These are phyloP conservation scores for Phycomyces nitens DNA, from an alignment of 192 early-diverging fungal species.

Conservation along the genomic window DNA sequence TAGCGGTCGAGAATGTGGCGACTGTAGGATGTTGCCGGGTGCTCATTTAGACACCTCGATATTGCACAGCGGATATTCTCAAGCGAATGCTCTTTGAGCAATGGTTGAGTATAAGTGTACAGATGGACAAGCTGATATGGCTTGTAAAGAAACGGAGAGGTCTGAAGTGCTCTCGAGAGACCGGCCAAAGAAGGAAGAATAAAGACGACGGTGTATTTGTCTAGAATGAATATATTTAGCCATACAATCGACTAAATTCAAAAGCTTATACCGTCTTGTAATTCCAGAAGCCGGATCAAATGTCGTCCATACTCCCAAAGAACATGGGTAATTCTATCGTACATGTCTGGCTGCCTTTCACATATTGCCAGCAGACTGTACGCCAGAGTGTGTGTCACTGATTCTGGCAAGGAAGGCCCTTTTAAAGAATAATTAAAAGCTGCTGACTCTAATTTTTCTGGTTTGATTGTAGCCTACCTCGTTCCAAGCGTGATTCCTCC, in stretches of 20 bases:
- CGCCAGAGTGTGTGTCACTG: conserved; percentile 38
- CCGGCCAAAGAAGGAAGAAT: conserved; percentile 57
- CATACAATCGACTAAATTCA: background rate
- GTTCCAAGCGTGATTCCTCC: conserved; percentile 18
- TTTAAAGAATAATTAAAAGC: background rate
- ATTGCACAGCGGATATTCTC: conserved; percentile 41
- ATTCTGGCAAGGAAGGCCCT: conserved; percentile 25
- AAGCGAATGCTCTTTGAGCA: conserved; percentile 40
- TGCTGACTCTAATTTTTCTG: conserved; percentile 1
- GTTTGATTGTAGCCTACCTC: conserved; percentile 21
- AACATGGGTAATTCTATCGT: too few species aligned
- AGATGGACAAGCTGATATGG: conserved; percentile 44
- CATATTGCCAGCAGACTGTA: conserved; percentile 33
- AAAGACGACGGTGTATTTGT: conserved; percentile 44
- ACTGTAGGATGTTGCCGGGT: conserved; percentile 33
- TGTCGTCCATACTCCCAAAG: conserved; percentile 45
- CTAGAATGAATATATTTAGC: conserved; percentile 5
- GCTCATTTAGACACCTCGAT: conserved; percentile 18
- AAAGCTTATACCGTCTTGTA: conserved; percentile 1
- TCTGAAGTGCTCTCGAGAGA: conserved; percentile 47
- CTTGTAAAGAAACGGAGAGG: conserved; percentile 41
- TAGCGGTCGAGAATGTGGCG: conserved; percentile 47
- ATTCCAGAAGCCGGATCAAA: conserved; percentile 6
- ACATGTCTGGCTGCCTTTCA: too few species aligned
- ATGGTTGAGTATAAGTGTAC: conserved; percentile 38